phyloP scores from a whole-genome alignment of 306 rosid species.

The Glycine soja region DNA sequence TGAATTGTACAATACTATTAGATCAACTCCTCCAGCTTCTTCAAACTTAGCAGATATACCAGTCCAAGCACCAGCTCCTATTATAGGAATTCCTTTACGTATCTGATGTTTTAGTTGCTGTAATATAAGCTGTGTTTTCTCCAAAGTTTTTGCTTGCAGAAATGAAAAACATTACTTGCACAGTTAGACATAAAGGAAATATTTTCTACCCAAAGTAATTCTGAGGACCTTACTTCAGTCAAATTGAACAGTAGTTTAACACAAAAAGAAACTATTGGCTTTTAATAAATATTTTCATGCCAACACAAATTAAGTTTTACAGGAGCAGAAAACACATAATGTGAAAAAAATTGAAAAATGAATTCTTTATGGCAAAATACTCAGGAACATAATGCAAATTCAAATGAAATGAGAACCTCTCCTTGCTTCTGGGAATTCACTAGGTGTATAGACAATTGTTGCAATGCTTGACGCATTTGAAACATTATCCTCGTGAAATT shows the following conservation, averaged over 20 bases:
- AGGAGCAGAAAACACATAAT: conserved; percentile 3
- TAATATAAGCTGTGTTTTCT: conserved; percentile 68
- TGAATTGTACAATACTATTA: conserved; percentile 88
- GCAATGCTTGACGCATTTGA: conserved; percentile 51
- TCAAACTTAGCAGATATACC: conserved; percentile 98
- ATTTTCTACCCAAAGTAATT: conserved; percentile 25
- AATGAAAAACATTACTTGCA: conserved; percentile 27
- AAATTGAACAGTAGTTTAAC: conserved; percentile 27
- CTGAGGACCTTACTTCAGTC: not conserved
- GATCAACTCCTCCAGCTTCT: conserved; percentile 95
- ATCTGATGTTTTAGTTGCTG: conserved; percentile 79
- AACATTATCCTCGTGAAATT: conserved; percentile 47
- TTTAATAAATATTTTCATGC: conserved; percentile 1
- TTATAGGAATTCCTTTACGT: conserved; percentile 69
- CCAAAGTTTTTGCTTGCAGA: conserved; percentile 71
- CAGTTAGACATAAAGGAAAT: conserved; percentile 6
- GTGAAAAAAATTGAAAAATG: not conserved
- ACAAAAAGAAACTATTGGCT: conserved; percentile 28
- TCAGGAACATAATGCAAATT: conserved; percentile 29
- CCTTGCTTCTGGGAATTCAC: conserved; percentile 85
- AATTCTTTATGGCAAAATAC: conserved; percentile 40
- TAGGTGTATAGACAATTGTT: conserved; percentile 58
- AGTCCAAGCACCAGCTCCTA: conserved; percentile 97
- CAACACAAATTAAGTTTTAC: conserved; percentile 35
- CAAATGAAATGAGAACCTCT: conserved; percentile 65